Percentiles rank a stretch among this genome's conserved stretches.
Evolutionary conservation across 148 eudicot genomes (phyloP).

Genomic region (Cornus controversa): DNA sequence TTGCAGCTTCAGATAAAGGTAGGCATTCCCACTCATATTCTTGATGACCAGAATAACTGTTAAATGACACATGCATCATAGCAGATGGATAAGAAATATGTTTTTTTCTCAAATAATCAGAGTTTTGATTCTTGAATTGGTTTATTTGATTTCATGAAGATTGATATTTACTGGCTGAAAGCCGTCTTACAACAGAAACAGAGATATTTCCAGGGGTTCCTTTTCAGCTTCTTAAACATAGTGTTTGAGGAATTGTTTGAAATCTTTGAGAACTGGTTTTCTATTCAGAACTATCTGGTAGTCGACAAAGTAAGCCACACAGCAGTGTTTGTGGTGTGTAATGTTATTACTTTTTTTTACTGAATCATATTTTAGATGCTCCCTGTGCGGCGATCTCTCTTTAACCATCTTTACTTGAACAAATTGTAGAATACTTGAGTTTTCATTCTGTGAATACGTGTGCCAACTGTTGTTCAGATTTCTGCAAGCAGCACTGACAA

Average conservation of each 20-base stretch:
- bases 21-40: slow-evolving; percentile 1
- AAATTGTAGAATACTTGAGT: too few relatives aligned
- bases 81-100: not conserved
- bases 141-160: not conserved
- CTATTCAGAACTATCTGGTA: not conserved
- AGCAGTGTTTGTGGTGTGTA: not conserved
- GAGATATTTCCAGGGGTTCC: not conserved
- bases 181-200: not conserved
- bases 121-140: not conserved
- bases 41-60: not conserved
- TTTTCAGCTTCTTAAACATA: not conserved
- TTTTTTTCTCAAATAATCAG: not conserved
- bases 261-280: not conserved
- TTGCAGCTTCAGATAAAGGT: slow-evolving; percentile 46
- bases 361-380: too few relatives aligned
- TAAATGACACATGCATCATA: not conserved
- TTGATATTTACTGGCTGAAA: not conserved
- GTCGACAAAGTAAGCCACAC: not conserved
- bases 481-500: too few relatives aligned
- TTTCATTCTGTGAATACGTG: too few relatives aligned
- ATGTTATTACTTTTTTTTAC: too few relatives aligned
- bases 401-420: not conserved
- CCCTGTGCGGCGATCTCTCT: not conserved
- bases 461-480: too few relatives aligned
- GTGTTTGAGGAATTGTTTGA: not conserved